A percentile compares a stretch with the other conserved stretches of the same genome.
Conservation (phyloP, 495 filamentous ascomycete genomes). For the Aspergillus cavernicola region DNA sequence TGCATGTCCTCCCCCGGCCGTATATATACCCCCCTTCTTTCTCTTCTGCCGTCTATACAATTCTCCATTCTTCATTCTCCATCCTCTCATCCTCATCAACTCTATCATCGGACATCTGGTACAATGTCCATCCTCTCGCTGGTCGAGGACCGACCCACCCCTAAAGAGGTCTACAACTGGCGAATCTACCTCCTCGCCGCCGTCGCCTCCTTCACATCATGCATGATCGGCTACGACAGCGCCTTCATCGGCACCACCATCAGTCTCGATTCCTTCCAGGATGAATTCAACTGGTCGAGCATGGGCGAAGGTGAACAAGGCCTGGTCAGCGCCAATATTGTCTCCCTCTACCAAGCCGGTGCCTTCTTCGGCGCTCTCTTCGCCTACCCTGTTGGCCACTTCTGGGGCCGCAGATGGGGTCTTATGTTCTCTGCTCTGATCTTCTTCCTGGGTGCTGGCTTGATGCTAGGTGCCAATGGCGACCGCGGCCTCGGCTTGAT, state of each 20-base stretch:
- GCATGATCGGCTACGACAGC: conserved; percentile 72
- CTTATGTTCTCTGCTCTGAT: conserved; percentile 47
- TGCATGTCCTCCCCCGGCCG: background rate
- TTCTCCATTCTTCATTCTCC: background rate
- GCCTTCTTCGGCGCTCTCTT: conserved; percentile 62
- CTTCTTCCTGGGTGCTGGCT: conserved; percentile 62
- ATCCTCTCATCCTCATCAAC: background rate
- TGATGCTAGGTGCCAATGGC: conserved; percentile 59
- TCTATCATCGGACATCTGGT: background rate
- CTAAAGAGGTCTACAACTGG: conserved; percentile 74
- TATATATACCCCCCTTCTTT: background rate
- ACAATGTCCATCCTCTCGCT: conserved; percentile 57
- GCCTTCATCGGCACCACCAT: conserved; percentile 73
- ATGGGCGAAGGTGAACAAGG: conserved; percentile 40
- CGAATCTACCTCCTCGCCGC: conserved; percentile 62
- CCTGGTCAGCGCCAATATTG: conserved; percentile 63
- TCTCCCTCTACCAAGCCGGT: conserved; percentile 65
- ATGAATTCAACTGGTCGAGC: conserved; percentile 54
- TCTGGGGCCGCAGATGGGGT: conserved; percentile 52
- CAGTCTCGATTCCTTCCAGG: conserved; percentile 59
- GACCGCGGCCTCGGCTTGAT: conserved; percentile 58
- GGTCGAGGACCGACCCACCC: conserved; percentile 67
- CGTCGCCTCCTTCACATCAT: conserved; percentile 67
- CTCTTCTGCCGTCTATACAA: background rate
- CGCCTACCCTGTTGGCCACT: conserved; percentile 54